Conservation (phyloP, 2,329 filamentous ascomycete species). For the Aspergillus costaricaensis region DNA sequence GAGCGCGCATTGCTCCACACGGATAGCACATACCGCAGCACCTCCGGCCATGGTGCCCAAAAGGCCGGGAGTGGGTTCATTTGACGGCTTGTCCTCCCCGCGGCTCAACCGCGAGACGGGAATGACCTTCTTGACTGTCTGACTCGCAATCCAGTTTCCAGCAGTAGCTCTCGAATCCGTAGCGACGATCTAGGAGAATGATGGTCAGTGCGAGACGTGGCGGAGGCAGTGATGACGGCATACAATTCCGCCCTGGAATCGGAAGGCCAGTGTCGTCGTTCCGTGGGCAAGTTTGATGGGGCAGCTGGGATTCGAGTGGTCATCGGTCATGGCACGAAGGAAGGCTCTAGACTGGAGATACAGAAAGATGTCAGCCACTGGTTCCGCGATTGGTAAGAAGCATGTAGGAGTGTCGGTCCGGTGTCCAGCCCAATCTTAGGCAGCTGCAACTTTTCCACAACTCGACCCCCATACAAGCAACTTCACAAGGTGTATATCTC, state of each 20-base stretch:
- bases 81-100: conserved; percentile 39
- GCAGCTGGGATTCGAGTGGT: conserved; percentile 93
- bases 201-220: background rate
- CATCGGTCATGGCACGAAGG: conserved; percentile 95
- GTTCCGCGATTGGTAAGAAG: background rate
- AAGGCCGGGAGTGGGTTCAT: conserved; percentile 53
- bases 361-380: background rate
- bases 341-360: conserved; percentile 77
- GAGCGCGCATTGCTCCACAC: background rate
- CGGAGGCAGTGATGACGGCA: conserved; percentile 16
- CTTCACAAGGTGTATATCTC: conserved; percentile 37
- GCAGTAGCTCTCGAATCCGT: conserved; percentile 97
- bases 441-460: background rate
- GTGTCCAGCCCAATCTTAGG: background rate
- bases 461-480: background rate
- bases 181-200: conserved; percentile 68
- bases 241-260: conserved; percentile 91
- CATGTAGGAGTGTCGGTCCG: background rate
- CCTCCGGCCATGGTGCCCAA: conserved; percentile 98
- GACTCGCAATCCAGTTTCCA: conserved; percentile 98
- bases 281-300: conserved; percentile 99
- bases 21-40: conserved; percentile 65
- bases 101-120: conserved; percentile 44
- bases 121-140: conserved; percentile 99
- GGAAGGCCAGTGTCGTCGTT: conserved; percentile 95